Evolutionary conservation across 441 rosid genomes (phyloP).

Genomic region (Euphorbia schlechtendalii): DNA sequence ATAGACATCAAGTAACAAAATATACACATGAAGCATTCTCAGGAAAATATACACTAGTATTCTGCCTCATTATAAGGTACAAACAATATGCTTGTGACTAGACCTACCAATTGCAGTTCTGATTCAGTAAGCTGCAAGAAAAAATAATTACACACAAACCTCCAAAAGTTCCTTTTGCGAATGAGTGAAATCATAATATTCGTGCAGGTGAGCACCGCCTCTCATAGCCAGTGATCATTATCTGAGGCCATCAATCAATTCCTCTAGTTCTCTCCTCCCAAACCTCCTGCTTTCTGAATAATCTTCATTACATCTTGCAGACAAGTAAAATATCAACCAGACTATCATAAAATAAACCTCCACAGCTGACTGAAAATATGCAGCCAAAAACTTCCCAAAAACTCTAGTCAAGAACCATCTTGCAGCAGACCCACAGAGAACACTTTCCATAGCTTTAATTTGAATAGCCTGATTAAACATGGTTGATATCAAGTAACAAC

Average conservation of each 20-base stretch:
- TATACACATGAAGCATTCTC: slow-evolving; percentile 55
- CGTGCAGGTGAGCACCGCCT: no score
- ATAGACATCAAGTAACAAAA: slow-evolving; percentile 34
- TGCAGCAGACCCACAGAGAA: slow-evolving; percentile 65
- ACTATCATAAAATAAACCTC: slow-evolving; percentile 89
- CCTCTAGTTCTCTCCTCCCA: slow-evolving; percentile 82
- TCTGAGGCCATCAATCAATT: slow-evolving; percentile 60
- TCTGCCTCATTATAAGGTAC: slow-evolving; percentile 35
- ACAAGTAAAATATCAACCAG: slow-evolving; percentile 81
- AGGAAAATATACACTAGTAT: slow-evolving; percentile 48
- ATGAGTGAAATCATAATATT: no score
- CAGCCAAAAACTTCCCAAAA: slow-evolving; percentile 52
- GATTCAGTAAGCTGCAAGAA: slow-evolving; percentile 29
- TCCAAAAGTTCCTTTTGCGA: slow-evolving; percentile 24
- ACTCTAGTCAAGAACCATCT: slow-evolving; percentile 46
- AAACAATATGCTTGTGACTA: slow-evolving; percentile 32
- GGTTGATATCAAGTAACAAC: slow-evolving; percentile 63
- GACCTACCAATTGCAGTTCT: slow-evolving; percentile 32
- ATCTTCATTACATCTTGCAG: slow-evolving; percentile 67
- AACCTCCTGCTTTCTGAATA: slow-evolving; percentile 54
- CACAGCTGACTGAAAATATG: slow-evolving; percentile 51
- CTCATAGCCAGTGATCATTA: slow-evolving; percentile 29
- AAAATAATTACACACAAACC: slow-evolving; percentile 29
- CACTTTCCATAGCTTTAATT: slow-evolving; percentile 69
- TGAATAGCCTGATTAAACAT: slow-evolving; percentile 70